These are phyloP conservation scores for Malassezia vespertilionis DNA, from an alignment of 1,284 basidiomycete species.

Conservation along the genomic window DNA sequence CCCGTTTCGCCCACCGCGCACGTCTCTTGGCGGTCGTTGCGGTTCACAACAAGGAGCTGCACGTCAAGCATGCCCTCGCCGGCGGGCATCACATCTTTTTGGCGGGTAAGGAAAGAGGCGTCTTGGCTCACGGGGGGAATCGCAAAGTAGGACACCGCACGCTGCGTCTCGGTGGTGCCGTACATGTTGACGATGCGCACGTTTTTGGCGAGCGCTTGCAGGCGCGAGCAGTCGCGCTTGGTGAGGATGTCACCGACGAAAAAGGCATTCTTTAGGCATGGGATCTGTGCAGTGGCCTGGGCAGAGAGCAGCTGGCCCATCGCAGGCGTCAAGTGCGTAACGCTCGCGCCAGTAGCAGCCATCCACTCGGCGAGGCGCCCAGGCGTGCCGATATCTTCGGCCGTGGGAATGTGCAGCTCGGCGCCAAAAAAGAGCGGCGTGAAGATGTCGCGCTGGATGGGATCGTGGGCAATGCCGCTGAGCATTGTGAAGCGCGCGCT, in stretches of 20 bases:
- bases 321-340: slow-evolving; percentile 84
- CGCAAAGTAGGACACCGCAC: slow-evolving; percentile 92
- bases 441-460: slow-evolving; percentile 98
- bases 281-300: slow-evolving; percentile 79
- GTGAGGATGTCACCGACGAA: slow-evolving; percentile 99
- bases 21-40: slow-evolving; percentile 72
- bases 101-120: slow-evolving; percentile 77
- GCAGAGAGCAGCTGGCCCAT: slow-evolving; percentile 98
- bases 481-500: slow-evolving; percentile 92
- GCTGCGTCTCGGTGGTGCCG: slow-evolving; percentile 97
- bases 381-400: slow-evolving; percentile 93
- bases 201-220: slow-evolving; percentile 84
- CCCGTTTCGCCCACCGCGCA: slow-evolving; percentile 95
- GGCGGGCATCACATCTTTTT: slow-evolving; percentile 97
- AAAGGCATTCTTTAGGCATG: slow-evolving; percentile 78
- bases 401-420: slow-evolving; percentile 85
- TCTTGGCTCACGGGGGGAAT: slow-evolving; percentile 77
- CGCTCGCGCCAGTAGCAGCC: slow-evolving; percentile 65
- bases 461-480: slow-evolving; percentile 96
- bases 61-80: slow-evolving; percentile 97
- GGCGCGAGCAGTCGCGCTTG: slow-evolving; percentile 89
- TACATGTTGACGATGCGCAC: slow-evolving; percentile 95
- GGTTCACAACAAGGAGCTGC: slow-evolving; percentile 91
- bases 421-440: slow-evolving; percentile 97
- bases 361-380: slow-evolving; percentile 97